Evolutionary conservation across 495 filamentous ascomycete genomes (phyloP).

Genomic region (Poronia punctata): DNA sequence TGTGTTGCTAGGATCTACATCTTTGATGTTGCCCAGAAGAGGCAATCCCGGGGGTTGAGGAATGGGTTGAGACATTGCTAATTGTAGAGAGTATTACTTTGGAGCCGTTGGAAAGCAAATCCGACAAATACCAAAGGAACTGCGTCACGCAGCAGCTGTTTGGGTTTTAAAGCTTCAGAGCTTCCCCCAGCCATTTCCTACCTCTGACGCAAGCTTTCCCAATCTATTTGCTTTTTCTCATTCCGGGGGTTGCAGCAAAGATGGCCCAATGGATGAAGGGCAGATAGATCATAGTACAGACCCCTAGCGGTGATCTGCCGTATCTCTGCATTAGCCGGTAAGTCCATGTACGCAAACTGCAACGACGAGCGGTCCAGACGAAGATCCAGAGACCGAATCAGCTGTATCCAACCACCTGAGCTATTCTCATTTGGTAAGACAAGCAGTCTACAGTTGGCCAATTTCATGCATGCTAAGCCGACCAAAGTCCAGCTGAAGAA

Average conservation of each 20-base stretch:
- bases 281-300: slow-evolving; percentile 7
- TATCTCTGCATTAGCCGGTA: neutral
- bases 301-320: slow-evolving; percentile 8
- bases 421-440: slow-evolving; percentile 5
- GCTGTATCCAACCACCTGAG: slow-evolving; percentile 3
- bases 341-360: neutral
- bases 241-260: slow-evolving; percentile 4
- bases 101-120: neutral
- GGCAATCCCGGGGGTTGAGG: slow-evolving; percentile 62
- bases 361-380: neutral
- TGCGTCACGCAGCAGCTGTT: slow-evolving; percentile 3
- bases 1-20: slow-evolving; percentile 54
- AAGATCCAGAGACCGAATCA: neutral
- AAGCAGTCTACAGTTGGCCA: slow-evolving; percentile 1
- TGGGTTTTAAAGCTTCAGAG: slow-evolving; percentile 6
- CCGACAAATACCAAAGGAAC: neutral
- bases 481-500: slow-evolving; percentile 1
- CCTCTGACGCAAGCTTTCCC: neutral
- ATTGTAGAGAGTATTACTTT: neutral
- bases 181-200: neutral
- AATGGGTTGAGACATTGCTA: slow-evolving; percentile 41
- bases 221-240: neutral
- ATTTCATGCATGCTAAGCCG: slow-evolving; percentile 4
- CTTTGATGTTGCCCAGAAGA: slow-evolving; percentile 60
- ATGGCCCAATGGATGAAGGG: slow-evolving; percentile 3